Conservation (phyloP, 2,329 filamentous ascomycete species). For the Aureobasidium leucospermi region DNA sequence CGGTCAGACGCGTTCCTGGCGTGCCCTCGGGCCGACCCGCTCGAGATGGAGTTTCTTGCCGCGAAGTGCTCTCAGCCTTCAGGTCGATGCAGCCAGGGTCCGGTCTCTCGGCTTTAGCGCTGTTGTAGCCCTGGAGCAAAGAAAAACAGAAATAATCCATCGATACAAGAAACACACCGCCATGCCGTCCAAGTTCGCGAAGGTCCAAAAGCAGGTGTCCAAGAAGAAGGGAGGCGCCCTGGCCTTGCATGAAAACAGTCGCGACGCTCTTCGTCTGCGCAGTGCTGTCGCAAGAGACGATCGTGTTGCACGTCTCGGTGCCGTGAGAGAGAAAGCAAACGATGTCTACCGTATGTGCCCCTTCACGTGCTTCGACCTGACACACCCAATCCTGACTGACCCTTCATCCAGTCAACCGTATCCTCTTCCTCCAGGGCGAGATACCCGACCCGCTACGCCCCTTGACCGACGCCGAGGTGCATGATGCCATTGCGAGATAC, state of each 20-base stretch:
- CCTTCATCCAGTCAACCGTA: conserved; percentile 51
- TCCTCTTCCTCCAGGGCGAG: conserved; percentile 59
- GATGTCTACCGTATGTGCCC: conserved; percentile 55
- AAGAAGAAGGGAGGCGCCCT: conserved; percentile 76
- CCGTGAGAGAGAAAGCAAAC: conserved; percentile 66
- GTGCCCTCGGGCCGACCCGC: not conserved
- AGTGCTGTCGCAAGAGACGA: conserved; percentile 75
- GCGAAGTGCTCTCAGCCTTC: not conserved
- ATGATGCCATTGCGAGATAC: conserved; percentile 40
- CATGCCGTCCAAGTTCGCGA: conserved; percentile 69
- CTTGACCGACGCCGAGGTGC: conserved; percentile 50
- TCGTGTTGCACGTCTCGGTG: conserved; percentile 65
- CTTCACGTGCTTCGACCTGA: not conserved
- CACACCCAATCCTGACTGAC: not conserved
- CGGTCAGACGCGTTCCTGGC: not conserved
- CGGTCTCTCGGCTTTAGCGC: not conserved
- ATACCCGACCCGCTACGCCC: conserved; percentile 32
- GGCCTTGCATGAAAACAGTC: conserved; percentile 77
- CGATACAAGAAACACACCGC: conserved; percentile 8
- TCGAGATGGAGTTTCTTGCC: too few relatives aligned
- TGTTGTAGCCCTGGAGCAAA: not conserved
- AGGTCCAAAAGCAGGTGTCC: conserved; percentile 80
- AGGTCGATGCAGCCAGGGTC: not conserved
- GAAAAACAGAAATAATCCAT: not conserved
- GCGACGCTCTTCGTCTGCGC: conserved; percentile 75